Percentiles rank a stretch among this genome's conserved stretches.
Evolutionary conservation across 1,139 yeast species (phyloP).

Genomic region (Casaregolazyma suthepensis): DNA sequence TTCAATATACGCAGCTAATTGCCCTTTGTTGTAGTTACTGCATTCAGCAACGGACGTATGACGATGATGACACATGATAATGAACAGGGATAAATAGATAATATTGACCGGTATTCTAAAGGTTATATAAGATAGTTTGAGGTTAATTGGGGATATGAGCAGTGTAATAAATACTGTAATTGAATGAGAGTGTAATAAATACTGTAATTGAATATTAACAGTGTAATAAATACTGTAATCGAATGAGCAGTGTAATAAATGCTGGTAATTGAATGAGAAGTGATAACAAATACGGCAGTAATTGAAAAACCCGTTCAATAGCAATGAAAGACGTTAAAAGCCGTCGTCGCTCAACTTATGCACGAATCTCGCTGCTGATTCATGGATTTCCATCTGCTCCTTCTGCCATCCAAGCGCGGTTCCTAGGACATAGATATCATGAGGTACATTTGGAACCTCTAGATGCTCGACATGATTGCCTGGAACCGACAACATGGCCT

Average conservation of each 20-base stretch:
- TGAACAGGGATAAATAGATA: background rate
- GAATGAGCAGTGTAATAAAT: background rate
- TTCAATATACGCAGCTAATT: background rate
- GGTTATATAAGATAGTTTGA: background rate
- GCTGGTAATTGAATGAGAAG: too few relatives aligned
- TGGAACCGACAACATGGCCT: slow-evolving; percentile 1
- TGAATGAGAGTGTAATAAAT: too few relatives aligned
- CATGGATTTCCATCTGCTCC: slow-evolving; percentile 1
- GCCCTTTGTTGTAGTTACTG: background rate
- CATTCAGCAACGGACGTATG: background rate
- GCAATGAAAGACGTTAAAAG: too few relatives aligned
- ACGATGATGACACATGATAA: background rate
- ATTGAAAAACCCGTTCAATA: too few relatives aligned
- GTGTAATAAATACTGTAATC: background rate
- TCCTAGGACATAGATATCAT: slow-evolving; percentile 6
- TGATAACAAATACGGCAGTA: too few relatives aligned
- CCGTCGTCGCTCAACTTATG: background rate
- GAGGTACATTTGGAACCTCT: slow-evolving; percentile 5
- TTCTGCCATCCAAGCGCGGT: slow-evolving; percentile 6
- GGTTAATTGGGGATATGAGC: background rate
- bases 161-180: background rate
- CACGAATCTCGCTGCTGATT: slow-evolving; percentile 7
- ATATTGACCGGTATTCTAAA: background rate
- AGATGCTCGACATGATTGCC: slow-evolving; percentile 4
- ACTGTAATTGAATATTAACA: background rate